phyloP scores from a whole-genome alignment of 148 eudicot genomes.

The Chenopodium berlandieri region DNA sequence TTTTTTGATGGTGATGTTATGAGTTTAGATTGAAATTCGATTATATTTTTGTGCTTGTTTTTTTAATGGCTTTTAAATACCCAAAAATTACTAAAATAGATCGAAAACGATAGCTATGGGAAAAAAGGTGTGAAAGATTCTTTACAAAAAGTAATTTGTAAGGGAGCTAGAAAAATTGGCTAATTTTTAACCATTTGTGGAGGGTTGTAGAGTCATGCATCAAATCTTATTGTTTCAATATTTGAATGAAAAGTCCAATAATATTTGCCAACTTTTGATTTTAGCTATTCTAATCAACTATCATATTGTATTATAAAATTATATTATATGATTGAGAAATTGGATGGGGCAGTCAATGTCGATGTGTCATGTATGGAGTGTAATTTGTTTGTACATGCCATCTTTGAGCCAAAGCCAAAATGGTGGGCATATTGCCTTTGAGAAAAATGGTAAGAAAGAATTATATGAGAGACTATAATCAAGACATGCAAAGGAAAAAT shows the following conservation, averaged over 20 bases:
- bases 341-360: slow-evolving; percentile 4
- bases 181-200: background rate
- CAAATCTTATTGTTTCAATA: slow-evolving; percentile 11
- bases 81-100: too few species aligned
- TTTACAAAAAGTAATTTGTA: background rate
- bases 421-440: slow-evolving; percentile 6
- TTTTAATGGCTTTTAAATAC: too few species aligned
- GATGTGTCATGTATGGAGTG: slow-evolving; percentile 6
- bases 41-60: too few species aligned
- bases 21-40: too few species aligned
- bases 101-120: background rate
- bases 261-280: background rate
- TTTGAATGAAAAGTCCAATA: slow-evolving; percentile 18
- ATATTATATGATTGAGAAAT: background rate
- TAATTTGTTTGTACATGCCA: slow-evolving; percentile 1
- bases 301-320: background rate
- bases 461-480: too few species aligned
- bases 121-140: background rate
- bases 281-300: background rate
- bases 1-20: too few species aligned
- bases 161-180: background rate
- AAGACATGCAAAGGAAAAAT: background rate
- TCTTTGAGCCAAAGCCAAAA: background rate
- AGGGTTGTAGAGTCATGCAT: background rate
- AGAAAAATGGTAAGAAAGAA: background rate